Evolutionary conservation across 108 stramenopile genomes (phyloP), one percentile per base, ranked within the genome.

Genomic region (Nitzschia sp.): DNA sequence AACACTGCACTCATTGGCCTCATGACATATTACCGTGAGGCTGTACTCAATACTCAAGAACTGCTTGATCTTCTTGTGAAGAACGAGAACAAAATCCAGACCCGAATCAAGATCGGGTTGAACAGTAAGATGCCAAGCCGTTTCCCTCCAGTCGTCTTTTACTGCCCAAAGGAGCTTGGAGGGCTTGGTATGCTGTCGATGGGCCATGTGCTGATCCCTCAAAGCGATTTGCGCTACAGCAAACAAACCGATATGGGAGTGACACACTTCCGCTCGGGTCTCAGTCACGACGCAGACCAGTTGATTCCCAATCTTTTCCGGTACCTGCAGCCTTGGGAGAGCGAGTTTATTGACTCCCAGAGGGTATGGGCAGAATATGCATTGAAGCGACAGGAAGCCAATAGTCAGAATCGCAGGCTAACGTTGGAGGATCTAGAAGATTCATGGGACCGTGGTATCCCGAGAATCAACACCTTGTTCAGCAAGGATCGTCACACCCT

Each of bases 81-180:
- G 83, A 98, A 97, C 72, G 98, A 99, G 74, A 99, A 98, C 80
- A 99, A 99, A 81, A 98, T 99, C 62, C 98, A 99, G 70, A 99
- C 97, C 52, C 83, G 98, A 57, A 97, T 99, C 81, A 98, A 99
- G 88, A 99, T 99, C 67, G 98, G 97, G 11, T 70, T 99, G 67
- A 99, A 99, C 89, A 96, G 95, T 78, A 99, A 99, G 82, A 97
- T 98, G 95, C 97, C 97, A 41, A 93, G 91, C 60, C 88, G 90
- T 38, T 91, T 91, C 53, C 93, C 93, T 63, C 93, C 93, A 0
- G 93, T 94, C 62, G 93, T 94, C 10, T 94, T 94, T 67, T 94
- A 94, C 56, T 90, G 90, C 25, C 98, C 98, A 9, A 99, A 99
- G 77, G 98, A 99, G 79, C 77, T 99, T 10, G 98, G 98, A 26